phyloP scores from a whole-genome alignment of 768 basidiomycete species.

The Tephrocybe sp. region DNA sequence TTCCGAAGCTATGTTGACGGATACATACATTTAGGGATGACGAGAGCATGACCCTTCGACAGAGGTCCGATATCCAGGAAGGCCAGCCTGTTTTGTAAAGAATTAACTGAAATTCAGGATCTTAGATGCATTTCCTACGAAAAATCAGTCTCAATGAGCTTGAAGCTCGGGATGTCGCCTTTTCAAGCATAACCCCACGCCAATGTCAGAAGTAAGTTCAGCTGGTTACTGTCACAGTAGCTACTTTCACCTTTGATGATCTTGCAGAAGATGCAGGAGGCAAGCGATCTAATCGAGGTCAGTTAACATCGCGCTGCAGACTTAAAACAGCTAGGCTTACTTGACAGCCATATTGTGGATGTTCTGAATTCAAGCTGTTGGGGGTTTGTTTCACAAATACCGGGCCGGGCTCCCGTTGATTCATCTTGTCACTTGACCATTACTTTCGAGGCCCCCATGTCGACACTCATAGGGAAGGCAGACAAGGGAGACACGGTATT shows the following conservation, averaged over 20 bases:
- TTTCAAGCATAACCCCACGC: conserved; percentile 3
- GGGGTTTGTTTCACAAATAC: neutral
- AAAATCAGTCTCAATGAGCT: conserved; percentile 72
- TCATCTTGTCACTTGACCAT: too few relatives aligned
- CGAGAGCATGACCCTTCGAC: conserved; percentile 84
- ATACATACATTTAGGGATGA: conserved; percentile 86
- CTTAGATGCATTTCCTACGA: conserved; percentile 42
- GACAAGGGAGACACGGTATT: conserved; percentile 24
- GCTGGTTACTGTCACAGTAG: neutral
- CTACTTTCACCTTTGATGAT: conserved; percentile 76
- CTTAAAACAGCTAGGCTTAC: conserved; percentile 20
- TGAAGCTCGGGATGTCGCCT: conserved; percentile 91
- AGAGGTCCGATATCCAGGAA: conserved; percentile 94
- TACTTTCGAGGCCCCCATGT: too few relatives aligned
- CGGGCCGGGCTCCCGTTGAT: neutral
- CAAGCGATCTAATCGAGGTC: conserved; percentile 41
- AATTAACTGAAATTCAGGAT: neutral
- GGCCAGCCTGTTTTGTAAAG: conserved; percentile 51
- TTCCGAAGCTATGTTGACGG: neutral
- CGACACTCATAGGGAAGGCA: conserved; percentile 22
- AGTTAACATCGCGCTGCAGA: neutral
- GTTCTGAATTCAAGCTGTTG: neutral
- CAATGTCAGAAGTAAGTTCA: neutral
- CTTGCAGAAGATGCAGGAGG: conserved; percentile 88
- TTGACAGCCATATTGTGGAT: conserved; percentile 31